phyloP scores from a whole-genome alignment of 305 asterid species.

The Solanum hybrid region DNA sequence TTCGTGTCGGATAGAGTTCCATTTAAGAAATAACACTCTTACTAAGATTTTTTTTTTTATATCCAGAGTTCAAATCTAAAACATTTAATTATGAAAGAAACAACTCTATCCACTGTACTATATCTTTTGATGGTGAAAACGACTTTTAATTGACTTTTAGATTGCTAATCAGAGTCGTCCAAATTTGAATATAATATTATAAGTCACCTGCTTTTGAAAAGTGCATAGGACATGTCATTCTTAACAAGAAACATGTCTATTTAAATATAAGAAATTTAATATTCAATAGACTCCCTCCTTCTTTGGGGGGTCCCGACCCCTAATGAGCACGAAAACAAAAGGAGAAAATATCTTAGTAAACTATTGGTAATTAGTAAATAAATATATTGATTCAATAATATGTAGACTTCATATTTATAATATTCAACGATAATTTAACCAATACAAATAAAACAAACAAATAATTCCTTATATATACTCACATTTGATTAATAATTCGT shows the following conservation, averaged over 20 bases:
- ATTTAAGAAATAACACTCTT: not conserved
- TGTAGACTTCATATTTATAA: not conserved
- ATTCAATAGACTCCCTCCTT: not conserved
- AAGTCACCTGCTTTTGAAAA: not conserved
- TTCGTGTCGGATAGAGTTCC: not conserved
- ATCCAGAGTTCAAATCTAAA: too few relatives aligned
- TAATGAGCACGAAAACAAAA: not conserved
- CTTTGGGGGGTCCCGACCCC: not conserved
- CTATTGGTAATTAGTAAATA: not conserved
- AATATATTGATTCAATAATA: not conserved
- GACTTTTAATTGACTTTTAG: too few relatives aligned
- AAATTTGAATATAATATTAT: not conserved
- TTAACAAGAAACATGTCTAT: not conserved
- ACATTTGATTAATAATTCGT: not conserved
- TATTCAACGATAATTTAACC: not conserved
- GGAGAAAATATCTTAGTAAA: not conserved
- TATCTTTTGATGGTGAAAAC: too few relatives aligned
- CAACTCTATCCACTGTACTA: fast-evolving
- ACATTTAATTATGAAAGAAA: too few relatives aligned
- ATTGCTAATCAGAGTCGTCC: not conserved
- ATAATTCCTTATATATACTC: not conserved
- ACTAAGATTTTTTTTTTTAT: too few relatives aligned
- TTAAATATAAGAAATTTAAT: not conserved
- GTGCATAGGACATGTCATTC: not conserved
- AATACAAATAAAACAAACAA: not conserved